These are phyloP conservation scores for Fomitopsis betulina DNA, from an alignment of 1,284 basidiomycete species.

Conservation along the genomic window DNA sequence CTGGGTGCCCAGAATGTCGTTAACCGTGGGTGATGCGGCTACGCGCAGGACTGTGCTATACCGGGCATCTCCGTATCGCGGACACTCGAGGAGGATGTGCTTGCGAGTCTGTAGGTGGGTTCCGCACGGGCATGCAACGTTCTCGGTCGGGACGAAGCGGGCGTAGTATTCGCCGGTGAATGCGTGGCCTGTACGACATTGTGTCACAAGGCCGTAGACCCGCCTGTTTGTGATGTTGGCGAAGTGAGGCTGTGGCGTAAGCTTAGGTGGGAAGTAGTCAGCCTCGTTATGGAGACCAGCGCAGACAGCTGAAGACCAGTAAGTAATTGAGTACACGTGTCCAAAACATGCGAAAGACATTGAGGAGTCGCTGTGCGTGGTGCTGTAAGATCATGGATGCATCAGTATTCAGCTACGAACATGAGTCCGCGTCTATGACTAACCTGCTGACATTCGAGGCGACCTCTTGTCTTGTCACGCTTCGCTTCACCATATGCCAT, in stretches of 20 bases:
- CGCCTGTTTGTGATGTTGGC: neutral
- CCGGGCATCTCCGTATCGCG: constrained; percentile 12
- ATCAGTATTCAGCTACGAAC: too few species aligned
- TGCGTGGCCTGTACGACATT: constrained; percentile 25
- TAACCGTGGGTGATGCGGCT: neutral
- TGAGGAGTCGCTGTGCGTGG: too few species aligned
- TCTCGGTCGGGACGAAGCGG: constrained; percentile 20
- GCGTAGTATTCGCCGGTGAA: constrained; percentile 27
- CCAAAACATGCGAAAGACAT: too few species aligned
- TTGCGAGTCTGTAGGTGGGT: constrained; percentile 21
- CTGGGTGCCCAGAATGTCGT: too few species aligned
- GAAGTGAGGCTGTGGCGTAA: constrained; percentile 18
- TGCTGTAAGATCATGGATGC: too few species aligned
- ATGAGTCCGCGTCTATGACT: too few species aligned
- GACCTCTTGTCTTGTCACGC: too few species aligned
- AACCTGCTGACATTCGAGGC: too few species aligned
- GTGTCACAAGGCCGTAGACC: constrained; percentile 18
- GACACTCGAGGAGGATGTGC: constrained; percentile 26
- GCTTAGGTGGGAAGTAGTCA: constrained; percentile 20
- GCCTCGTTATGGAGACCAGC: too few species aligned
- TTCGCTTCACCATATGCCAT: too few species aligned
- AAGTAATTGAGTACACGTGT: too few species aligned
- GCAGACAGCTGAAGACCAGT: too few species aligned
- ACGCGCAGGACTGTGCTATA: neutral
- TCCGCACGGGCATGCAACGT: constrained; percentile 25